Evolutionary conservation across 306 rosid genomes (phyloP), one percentile per base, ranked within the genome.

Genomic region (Lablab purpureus): DNA sequence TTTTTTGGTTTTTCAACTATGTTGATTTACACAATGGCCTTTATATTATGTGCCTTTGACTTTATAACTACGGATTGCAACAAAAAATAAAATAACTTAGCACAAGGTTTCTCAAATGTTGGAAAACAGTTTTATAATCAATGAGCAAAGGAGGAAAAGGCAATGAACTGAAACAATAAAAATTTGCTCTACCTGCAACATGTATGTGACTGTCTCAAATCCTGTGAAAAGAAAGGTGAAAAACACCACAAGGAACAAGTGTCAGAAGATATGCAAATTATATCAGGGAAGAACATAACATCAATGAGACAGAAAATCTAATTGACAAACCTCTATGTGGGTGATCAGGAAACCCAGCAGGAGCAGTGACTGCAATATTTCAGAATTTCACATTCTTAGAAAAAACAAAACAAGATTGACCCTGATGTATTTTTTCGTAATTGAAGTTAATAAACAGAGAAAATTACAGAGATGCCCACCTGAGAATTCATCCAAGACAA

Each of bases 291-390:
- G 50, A 58, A 46, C 59, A 47, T 47, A 18, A 43, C 9, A 2
- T 32, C 52, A n/a, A 23, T 34, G 46, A 71, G 52, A 75, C 7
- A 73, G 4, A 59, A 74, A 64, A 40, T 50, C 17, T 7, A 52
- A 54, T 43, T 25, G 22, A 11, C 81, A 83, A 82, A 89, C 99
- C 99, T 89, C 99, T 90, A 43, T 95, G 99, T 78, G 99, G 98
- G 87, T 95, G 99, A 87, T 95, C 99, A 32, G 93, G 99, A 74
- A 95, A 95, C 10, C 99, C 99, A 87, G 98, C 96, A 40, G 99
- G 99, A 85, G 97, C 93, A 65, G 97, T 71, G 27, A 91, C 98
- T 95, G 92, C 81, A 85, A 79, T 23, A 82, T 63, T 59, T 6
- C 51, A 62, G 62, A 81, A 12, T 66, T 19, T 67, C 66, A 36